Evolutionary conservation across 2,329 filamentous ascomycete genomes (phyloP).

Genomic region (Fusarium torulosum): DNA sequence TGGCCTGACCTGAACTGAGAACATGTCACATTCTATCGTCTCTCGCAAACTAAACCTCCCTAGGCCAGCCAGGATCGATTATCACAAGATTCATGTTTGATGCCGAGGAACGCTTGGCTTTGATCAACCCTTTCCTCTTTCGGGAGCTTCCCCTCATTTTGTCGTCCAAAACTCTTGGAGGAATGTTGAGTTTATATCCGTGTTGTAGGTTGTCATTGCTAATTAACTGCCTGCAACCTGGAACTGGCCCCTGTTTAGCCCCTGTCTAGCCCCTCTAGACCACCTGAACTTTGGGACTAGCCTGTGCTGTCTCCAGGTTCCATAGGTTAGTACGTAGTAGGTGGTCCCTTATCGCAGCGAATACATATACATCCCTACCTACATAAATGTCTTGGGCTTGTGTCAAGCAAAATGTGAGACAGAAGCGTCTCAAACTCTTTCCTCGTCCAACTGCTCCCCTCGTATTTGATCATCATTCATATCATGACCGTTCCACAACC

Average conservation of each 20-base stretch:
- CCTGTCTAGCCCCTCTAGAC: too few species aligned
- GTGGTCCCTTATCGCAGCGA: too few species aligned
- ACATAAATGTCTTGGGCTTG: constrained; percentile 36
- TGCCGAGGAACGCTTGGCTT: constrained; percentile 25
- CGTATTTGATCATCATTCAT: constrained; percentile 16
- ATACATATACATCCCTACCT: too few species aligned
- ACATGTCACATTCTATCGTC: neutral
- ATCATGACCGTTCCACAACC: constrained; percentile 38
- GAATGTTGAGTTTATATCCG: neutral
- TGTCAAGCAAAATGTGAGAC: constrained; percentile 39
- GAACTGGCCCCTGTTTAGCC: neutral
- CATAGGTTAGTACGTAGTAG: too few species aligned
- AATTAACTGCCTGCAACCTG: neutral
- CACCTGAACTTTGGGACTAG: neutral
- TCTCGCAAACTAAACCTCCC: constrained; percentile 31
- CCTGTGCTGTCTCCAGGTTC: constrained; percentile 17
- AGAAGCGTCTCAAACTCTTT: constrained; percentile 23
- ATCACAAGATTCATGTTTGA: constrained; percentile 32
- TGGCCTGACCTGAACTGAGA: too few species aligned
- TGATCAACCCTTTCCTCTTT: constrained; percentile 30
- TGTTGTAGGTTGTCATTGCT: too few species aligned
- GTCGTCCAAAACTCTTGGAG: neutral
- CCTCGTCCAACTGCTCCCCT: constrained; percentile 23
- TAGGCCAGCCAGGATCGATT: constrained; percentile 4
- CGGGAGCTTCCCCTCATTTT: constrained; percentile 37